Conservation (phyloP, 2,329 filamentous ascomycete species). For the Huntiella decipiens region DNA sequence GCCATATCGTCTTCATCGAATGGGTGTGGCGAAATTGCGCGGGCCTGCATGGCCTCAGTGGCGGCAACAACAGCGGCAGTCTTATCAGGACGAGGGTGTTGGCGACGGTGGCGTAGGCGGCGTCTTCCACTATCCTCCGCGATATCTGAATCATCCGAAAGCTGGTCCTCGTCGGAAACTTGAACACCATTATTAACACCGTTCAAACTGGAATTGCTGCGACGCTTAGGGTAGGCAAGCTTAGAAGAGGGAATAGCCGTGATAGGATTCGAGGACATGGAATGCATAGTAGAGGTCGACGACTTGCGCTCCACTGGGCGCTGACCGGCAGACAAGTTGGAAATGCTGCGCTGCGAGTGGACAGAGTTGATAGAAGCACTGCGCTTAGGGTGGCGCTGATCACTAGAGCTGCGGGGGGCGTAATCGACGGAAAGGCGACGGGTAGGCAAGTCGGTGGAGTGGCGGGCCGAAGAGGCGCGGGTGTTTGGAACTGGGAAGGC, state of each 20-base stretch:
- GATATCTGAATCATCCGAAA: slow-evolving; percentile 5
- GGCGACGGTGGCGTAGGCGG: background rate
- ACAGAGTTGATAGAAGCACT: slow-evolving; percentile 4
- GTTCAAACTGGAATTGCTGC: background rate
- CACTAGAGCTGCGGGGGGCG: background rate
- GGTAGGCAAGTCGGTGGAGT: background rate
- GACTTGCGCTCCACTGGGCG: slow-evolving; percentile 2
- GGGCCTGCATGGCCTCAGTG: slow-evolving; percentile 8
- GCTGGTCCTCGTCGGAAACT: slow-evolving; percentile 2
- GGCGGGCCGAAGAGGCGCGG: background rate
- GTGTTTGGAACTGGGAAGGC: background rate
- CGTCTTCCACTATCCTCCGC: slow-evolving; percentile 2
- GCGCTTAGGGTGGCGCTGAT: slow-evolving; percentile 1
- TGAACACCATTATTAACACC: background rate
- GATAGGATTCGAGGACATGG: background rate
- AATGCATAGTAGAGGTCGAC: slow-evolving; percentile 7
- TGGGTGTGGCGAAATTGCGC: slow-evolving; percentile 5
- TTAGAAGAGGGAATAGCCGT: slow-evolving; percentile 2
- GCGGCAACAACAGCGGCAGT: slow-evolving; percentile 5
- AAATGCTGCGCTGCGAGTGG: slow-evolving; percentile 3
- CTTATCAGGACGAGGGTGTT: slow-evolving; percentile 1
- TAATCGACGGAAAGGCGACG: slow-evolving; percentile 3
- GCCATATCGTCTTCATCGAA: background rate
- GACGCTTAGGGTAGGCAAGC: slow-evolving; percentile 4
- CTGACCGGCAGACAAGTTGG: background rate